These are phyloP conservation scores for Musa balbisiana DNA, from an alignment of 202 grass and related monocot genomes.

Conservation along the genomic window DNA sequence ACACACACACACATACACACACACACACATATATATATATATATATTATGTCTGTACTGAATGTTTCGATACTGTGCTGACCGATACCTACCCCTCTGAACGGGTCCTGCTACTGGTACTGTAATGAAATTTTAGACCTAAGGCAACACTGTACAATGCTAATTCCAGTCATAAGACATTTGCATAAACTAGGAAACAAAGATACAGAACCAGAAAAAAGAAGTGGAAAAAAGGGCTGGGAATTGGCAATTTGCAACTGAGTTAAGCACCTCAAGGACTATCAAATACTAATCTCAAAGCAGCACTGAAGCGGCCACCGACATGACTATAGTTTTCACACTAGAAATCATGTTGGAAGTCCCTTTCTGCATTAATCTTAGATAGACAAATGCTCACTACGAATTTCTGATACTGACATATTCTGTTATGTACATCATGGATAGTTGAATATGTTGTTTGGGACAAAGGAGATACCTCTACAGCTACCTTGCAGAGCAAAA, in stretches of 20 bases:
- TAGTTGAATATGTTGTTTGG: neutral
- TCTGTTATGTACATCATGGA: neutral
- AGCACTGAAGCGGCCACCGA: neutral
- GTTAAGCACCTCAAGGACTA: neutral
- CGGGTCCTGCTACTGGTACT: too few species aligned
- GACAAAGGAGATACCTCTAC: constrained; percentile 48
- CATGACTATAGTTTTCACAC: too few species aligned
- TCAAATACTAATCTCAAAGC: neutral
- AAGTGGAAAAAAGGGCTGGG: neutral
- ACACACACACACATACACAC: too few species aligned
- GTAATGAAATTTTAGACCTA: too few species aligned
- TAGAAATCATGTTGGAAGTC: too few species aligned
- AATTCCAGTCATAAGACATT: neutral
- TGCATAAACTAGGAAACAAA: neutral
- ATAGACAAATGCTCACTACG: neutral
- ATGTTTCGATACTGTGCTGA: too few species aligned
- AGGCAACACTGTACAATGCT: too few species aligned
- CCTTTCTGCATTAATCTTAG: too few species aligned
- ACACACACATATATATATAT: too few species aligned
- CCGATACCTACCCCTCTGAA: too few species aligned
- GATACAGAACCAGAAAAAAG: neutral
- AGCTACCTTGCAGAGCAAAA: constrained; percentile 89
- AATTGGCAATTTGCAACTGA: neutral
- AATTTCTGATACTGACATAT: too few species aligned
- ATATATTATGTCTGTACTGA: too few species aligned